Evolutionary conservation across 805 yeast species (phyloP).

Genomic region (Starmerella asiatica): DNA sequence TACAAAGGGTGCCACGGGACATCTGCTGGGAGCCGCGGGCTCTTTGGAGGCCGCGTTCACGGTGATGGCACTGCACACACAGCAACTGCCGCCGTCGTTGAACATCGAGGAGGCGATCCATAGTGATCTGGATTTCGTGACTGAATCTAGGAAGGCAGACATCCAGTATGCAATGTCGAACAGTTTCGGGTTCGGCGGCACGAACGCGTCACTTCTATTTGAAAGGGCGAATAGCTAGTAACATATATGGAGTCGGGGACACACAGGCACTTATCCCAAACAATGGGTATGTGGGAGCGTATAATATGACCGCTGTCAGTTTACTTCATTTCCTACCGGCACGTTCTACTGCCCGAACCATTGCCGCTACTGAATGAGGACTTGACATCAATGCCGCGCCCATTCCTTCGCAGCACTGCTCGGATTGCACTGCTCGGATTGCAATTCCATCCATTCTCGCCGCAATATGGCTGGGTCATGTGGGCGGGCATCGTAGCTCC

Average conservation of each 20-base stretch:
- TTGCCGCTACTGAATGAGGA: slow-evolving; percentile 61
- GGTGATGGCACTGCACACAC: slow-evolving; percentile 45
- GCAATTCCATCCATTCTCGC: slow-evolving; percentile 89
- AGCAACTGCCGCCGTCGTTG: slow-evolving; percentile 63
- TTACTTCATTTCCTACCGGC: too few relatives aligned
- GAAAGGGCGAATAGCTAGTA: slow-evolving; percentile 9
- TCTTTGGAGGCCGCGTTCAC: slow-evolving; percentile 82
- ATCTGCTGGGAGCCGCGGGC: slow-evolving; percentile 91
- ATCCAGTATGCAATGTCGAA: slow-evolving; percentile 60
- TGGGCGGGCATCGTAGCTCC: slow-evolving; percentile 81
- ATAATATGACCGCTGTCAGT: too few relatives aligned
- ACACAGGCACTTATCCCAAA: not conserved
- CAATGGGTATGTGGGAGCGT: not conserved
- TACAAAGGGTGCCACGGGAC: slow-evolving; percentile 88
- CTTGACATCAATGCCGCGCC: slow-evolving; percentile 90
- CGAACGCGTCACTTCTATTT: slow-evolving; percentile 55
- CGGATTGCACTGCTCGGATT: slow-evolving; percentile 99
- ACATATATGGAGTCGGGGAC: not conserved
- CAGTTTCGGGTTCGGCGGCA: slow-evolving; percentile 97
- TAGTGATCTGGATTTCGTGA: slow-evolving; percentile 43
- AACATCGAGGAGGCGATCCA: slow-evolving; percentile 47
- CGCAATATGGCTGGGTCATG: slow-evolving; percentile 78
- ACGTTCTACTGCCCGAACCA: slow-evolving; percentile 73
- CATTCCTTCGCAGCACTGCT: slow-evolving; percentile 87
- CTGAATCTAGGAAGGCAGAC: slow-evolving; percentile 30